Conservation (phyloP, 257 asterid genomes). For the Salvia rosmarinus region DNA sequence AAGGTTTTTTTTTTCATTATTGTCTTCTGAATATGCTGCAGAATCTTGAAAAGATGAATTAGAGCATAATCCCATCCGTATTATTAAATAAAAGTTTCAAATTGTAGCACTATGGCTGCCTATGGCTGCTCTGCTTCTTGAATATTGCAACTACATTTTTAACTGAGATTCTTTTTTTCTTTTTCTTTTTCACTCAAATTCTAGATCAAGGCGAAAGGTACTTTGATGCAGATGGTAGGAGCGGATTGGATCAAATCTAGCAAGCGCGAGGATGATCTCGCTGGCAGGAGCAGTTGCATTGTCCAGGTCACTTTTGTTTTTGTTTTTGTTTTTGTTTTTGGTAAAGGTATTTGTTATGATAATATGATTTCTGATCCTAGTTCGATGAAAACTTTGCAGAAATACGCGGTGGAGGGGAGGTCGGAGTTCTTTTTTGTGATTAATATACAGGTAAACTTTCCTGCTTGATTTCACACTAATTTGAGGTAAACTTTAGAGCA, state of each 20-base stretch:
- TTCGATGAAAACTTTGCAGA: slow-evolving; percentile 46
- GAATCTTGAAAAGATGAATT: not conserved
- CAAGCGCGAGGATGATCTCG: slow-evolving; percentile 75
- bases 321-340: not conserved
- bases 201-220: slow-evolving; percentile 70
- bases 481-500: slow-evolving; percentile 1
- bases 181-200: slow-evolving; percentile 28
- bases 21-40: slow-evolving; percentile 1
- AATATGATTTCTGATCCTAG: slow-evolving; percentile 21
- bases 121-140: not conserved
- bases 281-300: slow-evolving; percentile 68
- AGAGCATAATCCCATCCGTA: too few species aligned
- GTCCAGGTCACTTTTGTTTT: slow-evolving; percentile 57
- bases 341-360: not conserved
- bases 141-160: not conserved
- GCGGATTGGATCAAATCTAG: slow-evolving; percentile 87
- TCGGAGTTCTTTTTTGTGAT: slow-evolving; percentile 74
- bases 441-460: slow-evolving; percentile 59
- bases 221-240: slow-evolving; percentile 73
- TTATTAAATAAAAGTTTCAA: not conserved
- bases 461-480: not conserved
- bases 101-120: too few species aligned
- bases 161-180: not conserved
- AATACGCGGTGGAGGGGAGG: slow-evolving; percentile 63
- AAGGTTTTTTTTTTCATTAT: slow-evolving; percentile 50